phyloP scores from a whole-genome alignment of 2,329 filamentous ascomycete genomes.

The Xylariaceae sp. region DNA sequence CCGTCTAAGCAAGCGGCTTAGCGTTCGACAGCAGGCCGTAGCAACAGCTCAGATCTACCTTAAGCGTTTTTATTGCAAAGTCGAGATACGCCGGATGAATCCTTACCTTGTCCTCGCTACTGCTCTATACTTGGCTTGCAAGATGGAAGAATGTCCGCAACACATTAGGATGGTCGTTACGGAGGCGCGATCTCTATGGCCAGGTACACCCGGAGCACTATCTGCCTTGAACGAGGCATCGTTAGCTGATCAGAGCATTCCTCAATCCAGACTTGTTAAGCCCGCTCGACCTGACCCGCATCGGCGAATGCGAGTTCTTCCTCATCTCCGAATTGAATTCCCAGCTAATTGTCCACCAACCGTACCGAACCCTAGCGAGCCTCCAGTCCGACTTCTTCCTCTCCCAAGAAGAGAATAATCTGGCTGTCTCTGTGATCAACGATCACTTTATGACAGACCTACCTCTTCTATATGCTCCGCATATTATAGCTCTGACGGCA shows the following conservation, averaged over 20 bases:
- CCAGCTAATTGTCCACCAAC: constrained; percentile 87
- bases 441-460: constrained; percentile 92
- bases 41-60: constrained; percentile 95
- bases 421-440: constrained; percentile 85
- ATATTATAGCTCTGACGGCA: constrained; percentile 83
- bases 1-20: constrained; percentile 81
- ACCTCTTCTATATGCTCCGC: constrained; percentile 83
- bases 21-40: constrained; percentile 85
- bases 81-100: constrained; percentile 90
- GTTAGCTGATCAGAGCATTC: constrained; percentile 13
- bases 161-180: constrained; percentile 90
- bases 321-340: constrained; percentile 90
- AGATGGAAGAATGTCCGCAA: constrained; percentile 96
- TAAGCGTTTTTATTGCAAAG: constrained; percentile 88
- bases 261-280: constrained; percentile 59
- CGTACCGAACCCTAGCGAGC: constrained; percentile 78
- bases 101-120: constrained; percentile 93
- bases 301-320: constrained; percentile 93
- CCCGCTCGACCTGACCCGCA: constrained; percentile 74
- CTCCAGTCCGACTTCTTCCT: constrained; percentile 71
- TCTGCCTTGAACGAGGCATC: background rate
- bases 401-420: constrained; percentile 74
- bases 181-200: constrained; percentile 85
- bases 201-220: constrained; percentile 50
- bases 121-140: constrained; percentile 91